phyloP scores from a whole-genome alignment of 306 rosid species.

The Rosa multiflora region DNA sequence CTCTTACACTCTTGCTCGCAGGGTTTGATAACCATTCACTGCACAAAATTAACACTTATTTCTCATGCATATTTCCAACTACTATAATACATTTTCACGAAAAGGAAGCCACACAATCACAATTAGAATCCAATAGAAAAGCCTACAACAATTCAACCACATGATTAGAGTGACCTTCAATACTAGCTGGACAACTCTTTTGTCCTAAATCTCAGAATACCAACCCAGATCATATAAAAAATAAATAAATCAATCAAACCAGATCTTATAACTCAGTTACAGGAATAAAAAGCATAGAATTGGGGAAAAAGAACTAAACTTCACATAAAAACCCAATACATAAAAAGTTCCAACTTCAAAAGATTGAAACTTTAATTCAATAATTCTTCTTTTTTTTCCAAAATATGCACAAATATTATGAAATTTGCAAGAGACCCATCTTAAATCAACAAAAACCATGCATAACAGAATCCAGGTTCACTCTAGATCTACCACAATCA shows the following conservation, averaged over 20 bases:
- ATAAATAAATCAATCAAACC: not conserved
- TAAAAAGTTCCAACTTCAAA: not conserved
- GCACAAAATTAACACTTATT: not conserved
- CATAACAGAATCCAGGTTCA: not conserved
- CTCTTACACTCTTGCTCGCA: not conserved
- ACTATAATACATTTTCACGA: not conserved
- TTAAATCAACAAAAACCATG: not conserved
- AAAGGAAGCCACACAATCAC: not conserved
- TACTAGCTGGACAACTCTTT: not conserved
- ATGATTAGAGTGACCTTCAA: not conserved
- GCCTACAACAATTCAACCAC: not conserved
- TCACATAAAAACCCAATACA: not conserved
- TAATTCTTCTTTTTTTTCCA: not conserved
- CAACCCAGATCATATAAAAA: constrained; percentile 1
- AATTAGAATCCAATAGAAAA: not conserved
- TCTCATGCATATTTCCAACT: not conserved
- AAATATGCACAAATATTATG: not conserved
- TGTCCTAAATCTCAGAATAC: not conserved
- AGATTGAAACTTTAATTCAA: not conserved
- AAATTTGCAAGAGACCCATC: constrained; percentile 8
- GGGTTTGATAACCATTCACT: not conserved
- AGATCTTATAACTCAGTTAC: not conserved
- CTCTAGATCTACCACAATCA: constrained; percentile 11
- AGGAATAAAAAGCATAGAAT: not conserved
- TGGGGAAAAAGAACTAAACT: not conserved